These are phyloP conservation scores for Auriscalpium microsporum DNA, from an alignment of 768 basidiomycete genomes.

Conservation along the genomic window DNA sequence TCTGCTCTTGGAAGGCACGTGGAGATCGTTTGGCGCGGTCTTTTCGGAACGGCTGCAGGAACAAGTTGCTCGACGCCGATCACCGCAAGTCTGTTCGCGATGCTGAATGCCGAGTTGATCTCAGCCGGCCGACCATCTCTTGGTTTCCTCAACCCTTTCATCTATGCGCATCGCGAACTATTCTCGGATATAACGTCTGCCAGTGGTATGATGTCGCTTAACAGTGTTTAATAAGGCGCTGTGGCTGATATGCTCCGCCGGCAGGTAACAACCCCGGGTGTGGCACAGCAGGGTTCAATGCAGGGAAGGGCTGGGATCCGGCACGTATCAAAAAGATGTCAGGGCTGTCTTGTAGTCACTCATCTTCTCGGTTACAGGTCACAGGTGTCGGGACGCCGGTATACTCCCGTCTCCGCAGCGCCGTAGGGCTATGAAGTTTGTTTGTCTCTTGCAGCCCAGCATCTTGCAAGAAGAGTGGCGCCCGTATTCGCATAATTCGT, in stretches of 20 bases:
- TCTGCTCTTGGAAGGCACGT: slow-evolving; percentile 30
- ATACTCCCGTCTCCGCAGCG: slow-evolving; percentile 37
- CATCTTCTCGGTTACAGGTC: slow-evolving; percentile 23
- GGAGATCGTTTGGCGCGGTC: slow-evolving; percentile 6
- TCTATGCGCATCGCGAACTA: slow-evolving; percentile 10
- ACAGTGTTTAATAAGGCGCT: too few species aligned
- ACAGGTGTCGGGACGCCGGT: slow-evolving; percentile 50
- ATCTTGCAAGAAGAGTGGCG: too few species aligned
- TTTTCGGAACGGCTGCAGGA: slow-evolving; percentile 16
- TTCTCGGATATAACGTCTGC: not conserved
- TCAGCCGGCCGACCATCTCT: slow-evolving; percentile 16
- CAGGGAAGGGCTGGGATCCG: slow-evolving; percentile 8
- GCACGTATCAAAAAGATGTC: not conserved
- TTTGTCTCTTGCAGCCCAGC: too few species aligned
- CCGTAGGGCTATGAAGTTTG: slow-evolving; percentile 20
- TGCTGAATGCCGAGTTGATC: slow-evolving; percentile 26
- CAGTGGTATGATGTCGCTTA: not conserved
- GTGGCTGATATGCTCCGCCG: slow-evolving; percentile 19
- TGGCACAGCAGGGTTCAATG: slow-evolving; percentile 10
- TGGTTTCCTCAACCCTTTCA: slow-evolving; percentile 17
- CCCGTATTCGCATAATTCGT: too few species aligned
- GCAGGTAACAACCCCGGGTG: slow-evolving; percentile 20
- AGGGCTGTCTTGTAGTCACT: not conserved
- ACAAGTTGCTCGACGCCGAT: slow-evolving; percentile 27
- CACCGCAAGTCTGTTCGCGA: slow-evolving; percentile 25